Evolutionary conservation across 2,329 filamentous ascomycete species (phyloP).

Genomic region (Penicillium decumbens): DNA sequence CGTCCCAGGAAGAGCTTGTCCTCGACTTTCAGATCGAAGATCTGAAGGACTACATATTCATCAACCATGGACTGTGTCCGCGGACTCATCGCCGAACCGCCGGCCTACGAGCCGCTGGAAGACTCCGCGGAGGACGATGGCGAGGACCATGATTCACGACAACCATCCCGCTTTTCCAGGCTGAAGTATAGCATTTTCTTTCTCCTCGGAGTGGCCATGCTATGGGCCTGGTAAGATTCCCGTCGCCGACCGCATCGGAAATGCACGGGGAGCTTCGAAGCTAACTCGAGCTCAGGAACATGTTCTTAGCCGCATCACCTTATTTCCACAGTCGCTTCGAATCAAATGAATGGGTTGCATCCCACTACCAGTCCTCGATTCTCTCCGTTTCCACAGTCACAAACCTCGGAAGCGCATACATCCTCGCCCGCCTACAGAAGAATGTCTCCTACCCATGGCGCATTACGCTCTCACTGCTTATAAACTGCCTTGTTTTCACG

Average conservation of each 20-base stretch:
- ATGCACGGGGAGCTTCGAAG: background rate
- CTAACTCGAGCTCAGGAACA: slow-evolving; percentile 60
- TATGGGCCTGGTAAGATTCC: slow-evolving; percentile 81
- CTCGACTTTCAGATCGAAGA: background rate
- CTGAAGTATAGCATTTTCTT: slow-evolving; percentile 81
- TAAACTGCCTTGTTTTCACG: slow-evolving; percentile 73
- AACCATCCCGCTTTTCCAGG: slow-evolving; percentile 63
- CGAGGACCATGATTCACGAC: slow-evolving; percentile 18
- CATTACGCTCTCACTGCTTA: slow-evolving; percentile 69
- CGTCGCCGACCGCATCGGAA: background rate
- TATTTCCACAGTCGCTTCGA: slow-evolving; percentile 85
- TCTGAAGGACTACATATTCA: background rate
- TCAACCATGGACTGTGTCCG: slow-evolving; percentile 35
- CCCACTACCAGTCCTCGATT: slow-evolving; percentile 86
- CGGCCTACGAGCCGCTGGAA: slow-evolving; percentile 31
- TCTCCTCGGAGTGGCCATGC: slow-evolving; percentile 83
- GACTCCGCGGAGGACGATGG: slow-evolving; percentile 28
- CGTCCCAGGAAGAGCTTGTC: background rate
- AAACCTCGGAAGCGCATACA: slow-evolving; percentile 69
- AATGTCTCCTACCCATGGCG: slow-evolving; percentile 82
- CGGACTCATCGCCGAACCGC: slow-evolving; percentile 29
- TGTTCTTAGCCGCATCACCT: slow-evolving; percentile 91
- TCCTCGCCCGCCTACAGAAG: slow-evolving; percentile 75
- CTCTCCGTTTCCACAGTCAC: slow-evolving; percentile 79
- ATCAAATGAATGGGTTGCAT: slow-evolving; percentile 63